These are phyloP conservation scores for Cornus suecica DNA, from an alignment of 148 eudicot genomes.

Conservation along the genomic window DNA sequence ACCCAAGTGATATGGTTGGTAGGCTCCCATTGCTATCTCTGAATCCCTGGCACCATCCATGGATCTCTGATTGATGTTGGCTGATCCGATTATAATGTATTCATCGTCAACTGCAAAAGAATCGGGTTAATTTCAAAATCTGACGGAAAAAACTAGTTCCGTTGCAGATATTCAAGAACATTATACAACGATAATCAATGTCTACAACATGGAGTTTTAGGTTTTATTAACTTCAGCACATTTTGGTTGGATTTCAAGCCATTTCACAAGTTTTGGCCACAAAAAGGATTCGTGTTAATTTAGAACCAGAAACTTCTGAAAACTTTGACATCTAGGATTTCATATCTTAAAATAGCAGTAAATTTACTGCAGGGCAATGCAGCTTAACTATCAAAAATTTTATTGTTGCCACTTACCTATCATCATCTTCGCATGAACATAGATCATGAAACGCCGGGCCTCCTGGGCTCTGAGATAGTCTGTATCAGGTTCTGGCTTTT, in stretches of 20 bases:
- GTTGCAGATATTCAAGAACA: not conserved
- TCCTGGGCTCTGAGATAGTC: slow-evolving; percentile 60
- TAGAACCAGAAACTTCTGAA: not conserved
- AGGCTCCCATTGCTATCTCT: slow-evolving; percentile 82
- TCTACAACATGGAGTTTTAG: not conserved
- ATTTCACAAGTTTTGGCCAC: not conserved
- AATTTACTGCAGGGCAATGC: not conserved
- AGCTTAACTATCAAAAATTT: not conserved
- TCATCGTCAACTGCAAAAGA: slow-evolving; percentile 69
- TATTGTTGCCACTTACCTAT: slow-evolving; percentile 39
- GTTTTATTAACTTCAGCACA: not conserved
- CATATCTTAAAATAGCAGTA: not conserved
- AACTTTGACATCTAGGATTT: not conserved
- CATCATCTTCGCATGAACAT: slow-evolving; percentile 89
- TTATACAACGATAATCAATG: not conserved
- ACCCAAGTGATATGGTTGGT: slow-evolving; percentile 61
- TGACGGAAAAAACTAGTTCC: not conserved
- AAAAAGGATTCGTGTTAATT: not conserved
- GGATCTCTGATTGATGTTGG: slow-evolving; percentile 86
- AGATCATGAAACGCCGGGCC: slow-evolving; percentile 76
- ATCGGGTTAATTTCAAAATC: not conserved
- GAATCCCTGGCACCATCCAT: slow-evolving; percentile 83
- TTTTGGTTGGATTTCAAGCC: not conserved
- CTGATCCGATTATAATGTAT: slow-evolving; percentile 76
- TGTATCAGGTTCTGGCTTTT: slow-evolving; percentile 57